A percentile compares a stretch with the other conserved stretches of the same genome.
Conservation (phyloP, 2,329 filamentous ascomycete species). For the Teratosphaeria gauchensis region DNA sequence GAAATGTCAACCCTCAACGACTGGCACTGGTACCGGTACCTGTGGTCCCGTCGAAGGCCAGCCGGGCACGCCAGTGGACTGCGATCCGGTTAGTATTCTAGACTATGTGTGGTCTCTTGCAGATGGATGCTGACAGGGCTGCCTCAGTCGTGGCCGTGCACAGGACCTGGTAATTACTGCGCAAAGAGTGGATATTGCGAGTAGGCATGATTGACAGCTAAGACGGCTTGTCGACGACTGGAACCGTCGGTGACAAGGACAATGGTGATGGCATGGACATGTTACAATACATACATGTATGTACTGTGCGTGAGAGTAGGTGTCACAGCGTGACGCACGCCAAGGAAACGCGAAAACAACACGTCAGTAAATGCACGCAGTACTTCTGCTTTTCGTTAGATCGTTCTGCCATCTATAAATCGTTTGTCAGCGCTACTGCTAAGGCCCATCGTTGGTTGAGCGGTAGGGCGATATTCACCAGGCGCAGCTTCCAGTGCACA, state of each 20-base stretch:
- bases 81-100: neutral
- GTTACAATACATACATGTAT: too few relatives aligned
- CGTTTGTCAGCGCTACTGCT: too few relatives aligned
- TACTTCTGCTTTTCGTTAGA: too few relatives aligned
- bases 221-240: neutral
- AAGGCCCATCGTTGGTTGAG: too few relatives aligned
- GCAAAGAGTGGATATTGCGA: neutral
- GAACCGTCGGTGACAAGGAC: neutral
- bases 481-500: too few relatives aligned
- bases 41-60: neutral
- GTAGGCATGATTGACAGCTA: neutral
- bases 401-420: too few relatives aligned
- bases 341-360: neutral
- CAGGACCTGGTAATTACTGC: neutral
- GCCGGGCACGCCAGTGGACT: neutral
- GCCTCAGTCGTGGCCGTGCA: neutral
- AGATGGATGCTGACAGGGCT: neutral
- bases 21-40: too few relatives aligned
- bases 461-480: too few relatives aligned
- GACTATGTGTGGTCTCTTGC: neutral
- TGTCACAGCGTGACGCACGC: neutral
- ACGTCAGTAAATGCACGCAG: too few relatives aligned
- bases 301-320: too few relatives aligned
- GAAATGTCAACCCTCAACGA: neutral
- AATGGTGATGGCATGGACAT: neutral